Conservation (phyloP, 768 basidiomycete genomes). For the Kockovaella imperatae region DNA sequence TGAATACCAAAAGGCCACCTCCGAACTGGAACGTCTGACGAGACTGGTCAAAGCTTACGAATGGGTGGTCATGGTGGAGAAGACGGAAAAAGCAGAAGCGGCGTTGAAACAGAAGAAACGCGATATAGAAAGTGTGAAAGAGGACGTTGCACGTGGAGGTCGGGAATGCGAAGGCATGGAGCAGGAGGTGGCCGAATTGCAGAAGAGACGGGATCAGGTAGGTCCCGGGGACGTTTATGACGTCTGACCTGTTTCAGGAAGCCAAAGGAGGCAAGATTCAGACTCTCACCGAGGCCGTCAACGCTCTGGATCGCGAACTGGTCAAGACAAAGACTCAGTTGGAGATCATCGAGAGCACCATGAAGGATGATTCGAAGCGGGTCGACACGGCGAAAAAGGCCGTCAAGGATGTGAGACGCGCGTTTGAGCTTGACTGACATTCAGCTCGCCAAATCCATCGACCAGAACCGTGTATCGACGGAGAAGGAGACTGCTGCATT, state of each 20-base stretch:
- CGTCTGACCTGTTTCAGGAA: constrained; percentile 51
- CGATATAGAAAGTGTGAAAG: constrained; percentile 32
- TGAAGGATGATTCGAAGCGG: constrained; percentile 68
- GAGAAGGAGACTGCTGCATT: constrained; percentile 54
- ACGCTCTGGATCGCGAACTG: constrained; percentile 66
- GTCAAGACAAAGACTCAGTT: constrained; percentile 77
- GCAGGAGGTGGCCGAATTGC: constrained; percentile 58
- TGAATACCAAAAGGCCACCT: constrained; percentile 77
- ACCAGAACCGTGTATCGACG: constrained; percentile 58
- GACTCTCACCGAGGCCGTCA: constrained; percentile 71
- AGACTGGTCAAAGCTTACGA: constrained; percentile 80
- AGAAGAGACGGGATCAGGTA: constrained; percentile 61
- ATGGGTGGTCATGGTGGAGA: constrained; percentile 53
- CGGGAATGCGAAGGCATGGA: constrained; percentile 54
- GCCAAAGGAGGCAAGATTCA: constrained; percentile 88
- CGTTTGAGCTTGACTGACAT: constrained; percentile 3
- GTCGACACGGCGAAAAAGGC: constrained; percentile 53
- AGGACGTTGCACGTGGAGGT: constrained; percentile 47
- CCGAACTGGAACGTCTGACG: constrained; percentile 78
- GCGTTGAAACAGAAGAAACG: neutral
- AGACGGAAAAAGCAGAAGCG: constrained; percentile 31
- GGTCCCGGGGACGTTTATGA: constrained; percentile 3
- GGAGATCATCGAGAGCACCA: constrained; percentile 66
- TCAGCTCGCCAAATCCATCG: constrained; percentile 56
- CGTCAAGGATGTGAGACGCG: constrained; percentile 54